phyloP scores from a whole-genome alignment of 805 yeast species.

The Zygosaccharomyces lentus region DNA sequence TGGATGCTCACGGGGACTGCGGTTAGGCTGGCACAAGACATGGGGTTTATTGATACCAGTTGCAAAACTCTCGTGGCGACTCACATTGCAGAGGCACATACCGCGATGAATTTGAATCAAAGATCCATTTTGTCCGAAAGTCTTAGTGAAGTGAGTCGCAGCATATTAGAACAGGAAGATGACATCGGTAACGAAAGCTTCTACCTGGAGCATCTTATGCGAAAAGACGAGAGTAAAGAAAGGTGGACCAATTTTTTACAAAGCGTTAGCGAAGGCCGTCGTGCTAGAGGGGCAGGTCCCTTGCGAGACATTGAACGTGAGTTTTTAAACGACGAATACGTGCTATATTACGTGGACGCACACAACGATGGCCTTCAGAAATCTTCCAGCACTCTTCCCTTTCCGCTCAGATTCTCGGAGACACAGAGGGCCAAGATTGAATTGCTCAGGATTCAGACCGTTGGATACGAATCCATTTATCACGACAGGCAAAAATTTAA shows the following conservation, averaged over 20 bases:
- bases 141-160: constrained; percentile 50
- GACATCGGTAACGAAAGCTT: constrained; percentile 34
- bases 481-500: constrained; percentile 50
- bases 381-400: constrained; percentile 13
- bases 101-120: constrained; percentile 77
- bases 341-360: constrained; percentile 23
- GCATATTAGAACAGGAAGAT: constrained; percentile 34
- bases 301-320: constrained; percentile 28
- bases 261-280: constrained; percentile 8
- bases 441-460: constrained; percentile 67
- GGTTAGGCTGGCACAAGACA: constrained; percentile 79
- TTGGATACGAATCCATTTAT: constrained; percentile 82
- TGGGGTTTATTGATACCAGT: constrained; percentile 71
- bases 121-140: constrained; percentile 74
- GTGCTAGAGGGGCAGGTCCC: constrained; percentile 8
- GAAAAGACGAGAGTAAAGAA: constrained; percentile 23
- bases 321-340: constrained; percentile 34
- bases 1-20: constrained; percentile 93
- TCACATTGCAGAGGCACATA: constrained; percentile 75
- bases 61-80: constrained; percentile 76
- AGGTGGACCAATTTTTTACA: constrained; percentile 24
- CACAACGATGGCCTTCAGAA: constrained; percentile 5
- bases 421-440: constrained; percentile 77
- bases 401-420: constrained; percentile 49
- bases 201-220: constrained; percentile 27